Evolutionary conservation across 1,284 basidiomycete genomes (phyloP).

Genomic region (Microstroma glucosiphilum): DNA sequence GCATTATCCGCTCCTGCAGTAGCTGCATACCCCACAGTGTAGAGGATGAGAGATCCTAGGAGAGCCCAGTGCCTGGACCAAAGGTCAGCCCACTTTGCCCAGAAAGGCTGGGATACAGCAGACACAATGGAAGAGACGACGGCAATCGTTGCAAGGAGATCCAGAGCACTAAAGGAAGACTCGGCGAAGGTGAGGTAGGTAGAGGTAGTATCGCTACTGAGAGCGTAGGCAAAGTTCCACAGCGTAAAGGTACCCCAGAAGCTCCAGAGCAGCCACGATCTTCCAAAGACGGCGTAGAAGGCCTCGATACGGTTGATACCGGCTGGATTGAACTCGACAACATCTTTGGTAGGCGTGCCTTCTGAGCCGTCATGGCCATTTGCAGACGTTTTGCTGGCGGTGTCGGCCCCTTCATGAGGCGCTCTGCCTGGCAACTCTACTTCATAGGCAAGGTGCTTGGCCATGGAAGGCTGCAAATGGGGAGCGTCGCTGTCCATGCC

Average conservation of each 20-base stretch:
- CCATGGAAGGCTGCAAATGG: too few relatives aligned
- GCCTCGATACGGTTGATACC: background rate
- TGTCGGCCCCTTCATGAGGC: too few relatives aligned
- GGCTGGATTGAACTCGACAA: background rate
- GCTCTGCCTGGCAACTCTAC: too few relatives aligned
- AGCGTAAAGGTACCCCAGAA: background rate
- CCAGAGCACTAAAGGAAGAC: background rate
- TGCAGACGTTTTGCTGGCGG: too few relatives aligned
- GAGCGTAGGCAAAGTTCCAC: background rate
- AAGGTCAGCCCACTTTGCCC: background rate
- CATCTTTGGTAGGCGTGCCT: too few relatives aligned
- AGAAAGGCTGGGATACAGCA: background rate
- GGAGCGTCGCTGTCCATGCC: too few relatives aligned
- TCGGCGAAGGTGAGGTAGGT: slow-evolving; percentile 3
- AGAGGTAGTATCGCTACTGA: background rate
- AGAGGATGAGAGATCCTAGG: background rate
- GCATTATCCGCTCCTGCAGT: background rate
- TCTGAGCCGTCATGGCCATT: too few relatives aligned
- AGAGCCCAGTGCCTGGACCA: background rate
- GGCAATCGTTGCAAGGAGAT: slow-evolving; percentile 1
- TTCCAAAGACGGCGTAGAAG: slow-evolving; percentile 3
- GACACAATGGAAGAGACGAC: background rate
- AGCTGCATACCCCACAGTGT: slow-evolving; percentile 1
- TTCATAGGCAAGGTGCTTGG: too few relatives aligned
- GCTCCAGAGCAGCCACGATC: background rate